phyloP scores from a whole-genome alignment of 1,284 basidiomycete genomes.

The Moesziomyces globuligerus region DNA sequence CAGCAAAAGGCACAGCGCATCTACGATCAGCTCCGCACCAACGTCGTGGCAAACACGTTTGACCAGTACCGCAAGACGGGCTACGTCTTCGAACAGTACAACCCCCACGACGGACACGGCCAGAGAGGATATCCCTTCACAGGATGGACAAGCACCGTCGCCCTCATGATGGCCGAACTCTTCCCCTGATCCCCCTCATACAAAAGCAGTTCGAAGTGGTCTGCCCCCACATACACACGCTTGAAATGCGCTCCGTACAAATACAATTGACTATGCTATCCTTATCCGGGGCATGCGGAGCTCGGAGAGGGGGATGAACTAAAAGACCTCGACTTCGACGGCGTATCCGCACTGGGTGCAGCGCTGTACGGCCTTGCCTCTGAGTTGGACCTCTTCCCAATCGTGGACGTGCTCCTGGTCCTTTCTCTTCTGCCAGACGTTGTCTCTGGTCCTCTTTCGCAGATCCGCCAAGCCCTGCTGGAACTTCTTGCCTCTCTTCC shows the following conservation, averaged over 20 bases:
- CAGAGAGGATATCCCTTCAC: conserved; percentile 74
- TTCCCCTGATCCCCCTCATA: conserved; percentile 26
- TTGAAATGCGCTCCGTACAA: no score
- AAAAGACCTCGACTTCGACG: conserved; percentile 58
- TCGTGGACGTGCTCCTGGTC: conserved; percentile 59
- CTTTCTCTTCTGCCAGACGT: conserved; percentile 59
- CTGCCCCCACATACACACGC: no score
- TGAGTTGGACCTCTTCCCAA: conserved; percentile 48
- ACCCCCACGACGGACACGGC: conserved; percentile 82
- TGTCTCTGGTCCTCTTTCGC: conserved; percentile 59
- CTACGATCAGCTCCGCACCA: conserved; percentile 80
- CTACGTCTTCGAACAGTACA: conserved; percentile 96
- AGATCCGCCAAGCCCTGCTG: conserved; percentile 56
- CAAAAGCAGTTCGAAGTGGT: no score
- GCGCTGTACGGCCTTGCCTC: conserved; percentile 40
- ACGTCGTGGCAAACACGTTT: conserved; percentile 85
- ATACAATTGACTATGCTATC: no score
- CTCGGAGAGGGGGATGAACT: no score
- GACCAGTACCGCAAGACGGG: conserved; percentile 91
- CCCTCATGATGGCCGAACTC: conserved; percentile 65
- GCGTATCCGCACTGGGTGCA: conserved; percentile 54
- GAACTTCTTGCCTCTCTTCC: conserved; percentile 87
- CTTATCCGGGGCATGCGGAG: no score
- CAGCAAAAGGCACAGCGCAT: conserved; percentile 79
- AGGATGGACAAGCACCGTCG: conserved; percentile 63